phyloP scores from a whole-genome alignment of 1,139 yeast species.

The Lodderomyces beijingensis region DNA sequence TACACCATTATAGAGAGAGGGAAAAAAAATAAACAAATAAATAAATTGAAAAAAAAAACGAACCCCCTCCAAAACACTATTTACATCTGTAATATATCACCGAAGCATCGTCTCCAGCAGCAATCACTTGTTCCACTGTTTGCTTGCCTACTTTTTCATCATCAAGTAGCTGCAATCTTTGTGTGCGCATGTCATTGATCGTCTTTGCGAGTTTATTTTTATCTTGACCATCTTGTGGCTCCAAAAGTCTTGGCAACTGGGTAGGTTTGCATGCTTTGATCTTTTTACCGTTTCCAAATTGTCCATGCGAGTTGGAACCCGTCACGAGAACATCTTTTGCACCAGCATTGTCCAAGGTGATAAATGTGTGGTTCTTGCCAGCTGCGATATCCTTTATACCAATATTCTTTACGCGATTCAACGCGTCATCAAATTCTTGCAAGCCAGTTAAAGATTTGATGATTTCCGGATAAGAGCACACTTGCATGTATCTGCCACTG shows the following conservation, averaged over 20 bases:
- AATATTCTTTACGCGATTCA: slow-evolving; percentile 32
- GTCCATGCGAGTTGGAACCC: slow-evolving; percentile 84
- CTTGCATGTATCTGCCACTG: slow-evolving; percentile 68
- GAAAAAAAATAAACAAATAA: no score
- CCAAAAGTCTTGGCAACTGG: slow-evolving; percentile 51
- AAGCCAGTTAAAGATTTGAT: slow-evolving; percentile 49
- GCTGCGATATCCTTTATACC: slow-evolving; percentile 50
- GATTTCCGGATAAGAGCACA: slow-evolving; percentile 62
- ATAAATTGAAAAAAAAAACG: no score
- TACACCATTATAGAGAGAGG: no score
- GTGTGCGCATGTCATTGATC: slow-evolving; percentile 32
- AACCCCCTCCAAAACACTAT: slow-evolving; percentile 6
- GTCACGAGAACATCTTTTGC: slow-evolving; percentile 62
- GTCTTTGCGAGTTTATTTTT: slow-evolving; percentile 20
- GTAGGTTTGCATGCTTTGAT: slow-evolving; percentile 57
- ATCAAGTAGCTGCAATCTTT: slow-evolving; percentile 44
- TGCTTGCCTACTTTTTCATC: slow-evolving; percentile 19
- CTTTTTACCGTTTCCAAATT: slow-evolving; percentile 77
- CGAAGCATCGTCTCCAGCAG: slow-evolving; percentile 59
- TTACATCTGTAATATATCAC: slow-evolving; percentile 54
- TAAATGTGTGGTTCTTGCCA: slow-evolving; percentile 65
- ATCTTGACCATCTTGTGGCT: slow-evolving; percentile 42
- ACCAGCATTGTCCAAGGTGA: slow-evolving; percentile 50
- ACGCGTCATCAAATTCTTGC: slow-evolving; percentile 37
- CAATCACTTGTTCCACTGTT: slow-evolving; percentile 49